Conservation (phyloP, 2,329 filamentous ascomycete species). For the Arthrobotrys pseudoclavata region DNA sequence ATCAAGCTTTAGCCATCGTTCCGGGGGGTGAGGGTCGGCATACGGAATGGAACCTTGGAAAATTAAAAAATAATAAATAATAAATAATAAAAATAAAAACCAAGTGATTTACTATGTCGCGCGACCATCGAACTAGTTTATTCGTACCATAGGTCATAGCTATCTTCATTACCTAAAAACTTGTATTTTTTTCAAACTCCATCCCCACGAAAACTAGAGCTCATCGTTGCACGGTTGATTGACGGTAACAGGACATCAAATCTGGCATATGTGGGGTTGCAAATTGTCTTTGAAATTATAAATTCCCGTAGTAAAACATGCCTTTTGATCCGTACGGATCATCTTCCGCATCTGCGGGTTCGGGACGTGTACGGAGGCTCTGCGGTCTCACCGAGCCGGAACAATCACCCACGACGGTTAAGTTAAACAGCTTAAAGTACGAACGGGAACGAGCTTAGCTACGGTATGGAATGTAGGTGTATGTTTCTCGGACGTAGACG, state of each 20-base stretch:
- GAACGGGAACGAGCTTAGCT: constrained; percentile 53
- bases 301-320: constrained; percentile 37
- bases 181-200: neutral
- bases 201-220: constrained; percentile 42
- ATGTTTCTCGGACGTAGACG: constrained; percentile 37
- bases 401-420: neutral
- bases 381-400: constrained; percentile 48
- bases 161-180: constrained; percentile 33
- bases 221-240: constrained; percentile 24
- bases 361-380: constrained; percentile 38
- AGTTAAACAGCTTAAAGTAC: constrained; percentile 42
- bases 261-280: constrained; percentile 3
- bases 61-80: too few species aligned
- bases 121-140: constrained; percentile 1
- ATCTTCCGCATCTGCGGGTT: neutral
- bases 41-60: neutral
- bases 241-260: neutral
- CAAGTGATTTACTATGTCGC: constrained; percentile 9
- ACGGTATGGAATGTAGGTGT: constrained; percentile 7
- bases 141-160: constrained; percentile 5
- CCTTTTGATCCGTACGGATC: constrained; percentile 21
- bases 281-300: constrained; percentile 1
- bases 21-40: constrained; percentile 40
- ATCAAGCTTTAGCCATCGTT: constrained; percentile 43
- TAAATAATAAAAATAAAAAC: too few species aligned